phyloP scores from a whole-genome alignment of 139 green algal species.

The Chlamydomonas sphaeroides region DNA sequence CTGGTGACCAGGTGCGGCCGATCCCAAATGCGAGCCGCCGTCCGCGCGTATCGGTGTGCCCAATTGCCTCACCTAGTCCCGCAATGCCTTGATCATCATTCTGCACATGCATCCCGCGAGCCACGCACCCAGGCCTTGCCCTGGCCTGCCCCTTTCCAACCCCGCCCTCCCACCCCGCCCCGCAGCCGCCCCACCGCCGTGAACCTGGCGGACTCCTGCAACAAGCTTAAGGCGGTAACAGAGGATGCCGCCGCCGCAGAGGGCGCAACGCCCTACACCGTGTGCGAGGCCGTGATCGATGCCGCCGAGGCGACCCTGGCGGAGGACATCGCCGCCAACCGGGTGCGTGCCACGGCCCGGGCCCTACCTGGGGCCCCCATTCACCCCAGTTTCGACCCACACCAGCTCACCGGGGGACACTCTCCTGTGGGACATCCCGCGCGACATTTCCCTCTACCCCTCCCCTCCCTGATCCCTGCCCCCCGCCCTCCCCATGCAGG shows the following conservation, averaged over 20 bases:
- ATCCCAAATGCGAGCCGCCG: too few relatives aligned
- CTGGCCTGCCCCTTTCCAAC: background rate
- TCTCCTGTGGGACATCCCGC: too few relatives aligned
- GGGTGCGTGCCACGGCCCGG: too few relatives aligned
- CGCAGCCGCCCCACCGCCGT: conserved; percentile 94
- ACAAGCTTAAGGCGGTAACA: conserved; percentile 69
- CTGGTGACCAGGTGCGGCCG: conserved; percentile 82
- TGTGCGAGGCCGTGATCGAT: conserved; percentile 71
- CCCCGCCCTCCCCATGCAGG: conserved; percentile 38
- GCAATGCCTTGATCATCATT: too few relatives aligned
- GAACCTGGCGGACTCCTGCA: conserved; percentile 87
- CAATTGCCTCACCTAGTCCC: too few relatives aligned
- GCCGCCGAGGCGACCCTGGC: conserved; percentile 82
- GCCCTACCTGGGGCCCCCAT: too few relatives aligned
- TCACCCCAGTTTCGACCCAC: too few relatives aligned
- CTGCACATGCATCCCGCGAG: too few relatives aligned
- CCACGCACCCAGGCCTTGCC: too few relatives aligned
- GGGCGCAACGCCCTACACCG: conserved; percentile 54
- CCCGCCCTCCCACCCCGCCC: background rate
- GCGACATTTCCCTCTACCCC: background rate
- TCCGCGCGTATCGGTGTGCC: too few relatives aligned
- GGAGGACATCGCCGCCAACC: conserved; percentile 87
- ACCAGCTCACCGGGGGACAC: too few relatives aligned
- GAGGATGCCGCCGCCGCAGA: conserved; percentile 29
- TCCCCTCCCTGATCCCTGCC: background rate